Conservation (phyloP, 495 filamentous ascomycete species). For the Aspergillus wentii region DNA sequence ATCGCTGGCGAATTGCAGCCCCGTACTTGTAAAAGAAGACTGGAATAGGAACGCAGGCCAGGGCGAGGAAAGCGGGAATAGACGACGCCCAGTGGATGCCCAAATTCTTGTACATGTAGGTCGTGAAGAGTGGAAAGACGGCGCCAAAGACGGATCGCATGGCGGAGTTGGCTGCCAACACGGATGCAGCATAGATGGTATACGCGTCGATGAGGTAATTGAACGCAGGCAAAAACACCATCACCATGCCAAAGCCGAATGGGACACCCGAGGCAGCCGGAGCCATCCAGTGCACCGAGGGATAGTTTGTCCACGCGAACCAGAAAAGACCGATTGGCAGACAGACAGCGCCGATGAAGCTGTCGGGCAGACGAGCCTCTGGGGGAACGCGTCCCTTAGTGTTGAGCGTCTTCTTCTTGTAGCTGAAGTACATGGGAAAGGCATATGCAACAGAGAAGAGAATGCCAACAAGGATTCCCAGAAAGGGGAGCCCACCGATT, state of each 20-base stretch:
- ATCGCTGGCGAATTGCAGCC: conserved; percentile 47
- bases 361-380: conserved; percentile 16
- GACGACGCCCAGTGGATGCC: conserved; percentile 65
- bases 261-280: conserved; percentile 52
- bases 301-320: conserved; percentile 54
- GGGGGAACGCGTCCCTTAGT: conserved; percentile 9
- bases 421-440: background rate
- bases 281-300: conserved; percentile 54
- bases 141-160: conserved; percentile 56
- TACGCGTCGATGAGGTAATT: conserved; percentile 66
- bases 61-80: conserved; percentile 55
- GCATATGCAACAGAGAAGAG: conserved; percentile 39
- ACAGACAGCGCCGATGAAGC: conserved; percentile 11
- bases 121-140: conserved; percentile 69
- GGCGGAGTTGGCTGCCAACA: conserved; percentile 60
- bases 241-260: conserved; percentile 59
- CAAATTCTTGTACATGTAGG: conserved; percentile 56
- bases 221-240: conserved; percentile 57
- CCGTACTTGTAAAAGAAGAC: conserved; percentile 66
- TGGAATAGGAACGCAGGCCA: conserved; percentile 56
- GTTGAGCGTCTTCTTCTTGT: conserved; percentile 7
- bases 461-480: conserved; percentile 38
- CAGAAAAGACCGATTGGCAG: conserved; percentile 36
- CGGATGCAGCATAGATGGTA: conserved; percentile 63
- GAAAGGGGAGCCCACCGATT: conserved; percentile 7